These are phyloP conservation scores for Ceratocystis eucalypticola DNA, from an alignment of 2,329 filamentous ascomycete genomes.

Conservation along the genomic window DNA sequence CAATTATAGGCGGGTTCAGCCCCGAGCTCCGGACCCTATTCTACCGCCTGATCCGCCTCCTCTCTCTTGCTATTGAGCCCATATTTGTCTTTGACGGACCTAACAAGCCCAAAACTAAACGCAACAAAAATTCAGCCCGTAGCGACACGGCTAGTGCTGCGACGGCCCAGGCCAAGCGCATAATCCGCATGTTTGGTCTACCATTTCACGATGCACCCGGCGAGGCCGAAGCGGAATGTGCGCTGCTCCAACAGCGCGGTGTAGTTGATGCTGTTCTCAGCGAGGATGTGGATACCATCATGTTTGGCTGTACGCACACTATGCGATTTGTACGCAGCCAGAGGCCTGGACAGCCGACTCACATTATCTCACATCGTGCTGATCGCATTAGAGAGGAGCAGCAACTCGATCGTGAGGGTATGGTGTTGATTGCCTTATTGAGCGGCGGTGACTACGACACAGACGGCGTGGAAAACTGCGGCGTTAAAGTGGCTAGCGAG, in stretches of 20 bases:
- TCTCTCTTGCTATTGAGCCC: slow-evolving; percentile 66
- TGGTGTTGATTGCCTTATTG: slow-evolving; percentile 89
- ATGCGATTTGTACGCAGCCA: slow-evolving; percentile 43
- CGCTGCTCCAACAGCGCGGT: slow-evolving; percentile 64
- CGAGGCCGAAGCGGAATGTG: slow-evolving; percentile 93
- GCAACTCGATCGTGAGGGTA: slow-evolving; percentile 68
- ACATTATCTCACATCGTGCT: slow-evolving; percentile 59
- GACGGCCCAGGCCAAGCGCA: slow-evolving; percentile 63
- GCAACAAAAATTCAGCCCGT: slow-evolving; percentile 60
- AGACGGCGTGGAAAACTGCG: slow-evolving; percentile 75
- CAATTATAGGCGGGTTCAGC: slow-evolving; percentile 57
- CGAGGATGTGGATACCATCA: slow-evolving; percentile 92
- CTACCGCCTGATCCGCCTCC: slow-evolving; percentile 69
- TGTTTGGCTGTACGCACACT: slow-evolving; percentile 79
- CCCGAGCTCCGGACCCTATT: slow-evolving; percentile 85
- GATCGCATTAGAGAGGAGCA: slow-evolving; percentile 32
- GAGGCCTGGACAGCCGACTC: slow-evolving; percentile 45
- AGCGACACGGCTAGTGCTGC: slow-evolving; percentile 49
- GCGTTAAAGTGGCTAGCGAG: slow-evolving; percentile 76
- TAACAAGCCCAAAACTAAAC: slow-evolving; percentile 74
- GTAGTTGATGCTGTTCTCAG: slow-evolving; percentile 88
- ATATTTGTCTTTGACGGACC: slow-evolving; percentile 85
- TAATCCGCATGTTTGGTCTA: slow-evolving; percentile 77
- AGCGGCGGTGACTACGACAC: slow-evolving; percentile 91
- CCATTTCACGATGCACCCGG: slow-evolving; percentile 75